phyloP scores from a whole-genome alignment of 2,329 filamentous ascomycete genomes.

The Herpotrichia juniperi region DNA sequence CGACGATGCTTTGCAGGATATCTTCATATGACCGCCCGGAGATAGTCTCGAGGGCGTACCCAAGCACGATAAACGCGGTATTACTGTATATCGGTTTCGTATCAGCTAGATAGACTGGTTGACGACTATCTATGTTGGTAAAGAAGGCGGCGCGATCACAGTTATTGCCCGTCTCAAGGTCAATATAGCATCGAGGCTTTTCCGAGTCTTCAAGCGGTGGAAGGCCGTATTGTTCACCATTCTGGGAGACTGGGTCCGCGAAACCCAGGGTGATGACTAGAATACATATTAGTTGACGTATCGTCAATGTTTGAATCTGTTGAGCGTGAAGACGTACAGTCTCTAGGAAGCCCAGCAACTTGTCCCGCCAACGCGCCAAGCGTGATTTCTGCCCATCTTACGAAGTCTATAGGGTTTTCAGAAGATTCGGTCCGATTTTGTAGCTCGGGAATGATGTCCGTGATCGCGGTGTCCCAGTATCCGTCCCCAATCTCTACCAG shows the following conservation, averaged over 20 bases:
- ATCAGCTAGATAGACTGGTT: constrained; percentile 52
- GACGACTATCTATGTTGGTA: constrained; percentile 3
- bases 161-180: background rate
- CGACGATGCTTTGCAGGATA: constrained; percentile 50
- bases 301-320: background rate
- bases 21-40: constrained; percentile 50
- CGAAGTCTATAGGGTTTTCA: constrained; percentile 19
- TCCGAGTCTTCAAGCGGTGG: constrained; percentile 13
- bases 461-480: constrained; percentile 45
- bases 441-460: constrained; percentile 33
- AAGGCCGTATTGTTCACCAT: constrained; percentile 5
- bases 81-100: constrained; percentile 59
- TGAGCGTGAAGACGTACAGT: constrained; percentile 11
- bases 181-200: constrained; percentile 1
- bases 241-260: background rate
- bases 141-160: constrained; percentile 16
- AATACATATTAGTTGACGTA: no score
- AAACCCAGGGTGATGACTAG: background rate
- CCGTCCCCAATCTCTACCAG: constrained; percentile 41
- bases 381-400: constrained; percentile 43
- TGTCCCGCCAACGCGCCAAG: constrained; percentile 41
- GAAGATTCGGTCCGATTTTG: constrained; percentile 15
- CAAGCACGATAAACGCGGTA: constrained; percentile 53
- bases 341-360: constrained; percentile 34
- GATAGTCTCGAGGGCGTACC: constrained; percentile 53